These are phyloP conservation scores for Marasmius sp. DNA, from an alignment of 1,284 basidiomycete species.

Conservation along the genomic window DNA sequence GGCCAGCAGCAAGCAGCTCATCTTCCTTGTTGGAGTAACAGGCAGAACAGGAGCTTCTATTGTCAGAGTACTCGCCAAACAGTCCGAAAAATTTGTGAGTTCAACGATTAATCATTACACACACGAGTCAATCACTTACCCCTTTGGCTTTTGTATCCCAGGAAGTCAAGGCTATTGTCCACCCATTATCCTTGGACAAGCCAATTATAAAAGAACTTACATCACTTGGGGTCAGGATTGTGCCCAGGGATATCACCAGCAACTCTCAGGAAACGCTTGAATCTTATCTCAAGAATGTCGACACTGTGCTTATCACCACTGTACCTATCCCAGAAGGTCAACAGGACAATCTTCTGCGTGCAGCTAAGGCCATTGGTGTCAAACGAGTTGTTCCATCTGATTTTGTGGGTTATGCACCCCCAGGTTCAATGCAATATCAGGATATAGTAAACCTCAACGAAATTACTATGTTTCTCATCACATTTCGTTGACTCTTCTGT, in stretches of 20 bases:
- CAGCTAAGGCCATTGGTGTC: conserved; percentile 2
- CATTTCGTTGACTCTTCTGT: not conserved
- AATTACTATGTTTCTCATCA: not conserved
- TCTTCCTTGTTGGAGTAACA: conserved; percentile 1
- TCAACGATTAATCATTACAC: not conserved
- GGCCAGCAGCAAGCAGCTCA: not conserved
- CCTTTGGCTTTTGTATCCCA: not conserved
- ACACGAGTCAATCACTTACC: not conserved
- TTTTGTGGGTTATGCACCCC: not conserved
- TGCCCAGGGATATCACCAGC: not conserved
- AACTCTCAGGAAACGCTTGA: not conserved
- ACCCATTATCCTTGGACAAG: not conserved
- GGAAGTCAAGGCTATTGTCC: not conserved
- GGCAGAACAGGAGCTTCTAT: not conserved
- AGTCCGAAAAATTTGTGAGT: not conserved
- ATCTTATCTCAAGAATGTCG: not conserved
- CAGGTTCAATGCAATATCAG: not conserved
- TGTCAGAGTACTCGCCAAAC: not conserved
- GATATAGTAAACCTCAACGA: not conserved
- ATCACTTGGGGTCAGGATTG: not conserved
- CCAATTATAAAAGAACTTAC: not conserved
- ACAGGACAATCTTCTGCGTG: not conserved
- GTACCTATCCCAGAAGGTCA: not conserved
- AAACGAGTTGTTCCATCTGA: conserved; percentile 3
- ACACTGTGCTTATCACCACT: not conserved